phyloP scores from a whole-genome alignment of 257 asterid genomes.

The Jasminum sambac region DNA sequence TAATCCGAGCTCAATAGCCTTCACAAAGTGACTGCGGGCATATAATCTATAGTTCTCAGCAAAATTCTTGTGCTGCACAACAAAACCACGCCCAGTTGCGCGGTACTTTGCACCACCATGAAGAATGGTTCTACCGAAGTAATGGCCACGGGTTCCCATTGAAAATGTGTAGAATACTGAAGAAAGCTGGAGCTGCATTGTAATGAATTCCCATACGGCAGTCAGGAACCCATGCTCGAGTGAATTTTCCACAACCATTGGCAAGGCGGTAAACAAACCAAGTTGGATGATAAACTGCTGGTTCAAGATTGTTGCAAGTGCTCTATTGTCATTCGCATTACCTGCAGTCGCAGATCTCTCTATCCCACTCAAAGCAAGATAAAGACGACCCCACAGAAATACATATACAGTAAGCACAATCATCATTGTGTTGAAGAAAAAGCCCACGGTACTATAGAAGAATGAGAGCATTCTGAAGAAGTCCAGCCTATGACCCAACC shows the following conservation, averaged over 20 bases:
- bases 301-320: slow-evolving; percentile 93
- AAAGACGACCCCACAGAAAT: slow-evolving; percentile 96
- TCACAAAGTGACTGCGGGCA: slow-evolving; percentile 96
- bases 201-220: slow-evolving; percentile 88
- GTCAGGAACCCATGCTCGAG: slow-evolving; percentile 95
- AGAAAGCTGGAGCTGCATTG: slow-evolving; percentile 97
- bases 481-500: slow-evolving; percentile 97
- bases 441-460: slow-evolving; percentile 94
- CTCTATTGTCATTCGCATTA: slow-evolving; percentile 59
- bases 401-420: slow-evolving; percentile 89
- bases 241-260: slow-evolving; percentile 94
- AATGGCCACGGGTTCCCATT: slow-evolving; percentile 99
- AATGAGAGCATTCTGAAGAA: slow-evolving; percentile 98
- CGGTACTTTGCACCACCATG: slow-evolving; percentile 99
- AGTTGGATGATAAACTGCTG: slow-evolving; percentile 96
- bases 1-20: slow-evolving; percentile 94
- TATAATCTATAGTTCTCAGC: slow-evolving; percentile 82
- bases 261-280: slow-evolving; percentile 91
- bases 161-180: slow-evolving; percentile 93
- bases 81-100: slow-evolving; percentile 99
- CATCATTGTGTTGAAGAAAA: slow-evolving; percentile 95
- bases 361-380: slow-evolving; percentile 93
- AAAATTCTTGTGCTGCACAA: slow-evolving; percentile 92
- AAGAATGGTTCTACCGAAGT: slow-evolving; percentile 94
- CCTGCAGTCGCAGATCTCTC: slow-evolving; percentile 60